Percentiles rank a stretch among this genome's conserved stretches.
Conservation (phyloP, 371 early-diverging fungal genomes). For the Chytridiales sp. region DNA sequence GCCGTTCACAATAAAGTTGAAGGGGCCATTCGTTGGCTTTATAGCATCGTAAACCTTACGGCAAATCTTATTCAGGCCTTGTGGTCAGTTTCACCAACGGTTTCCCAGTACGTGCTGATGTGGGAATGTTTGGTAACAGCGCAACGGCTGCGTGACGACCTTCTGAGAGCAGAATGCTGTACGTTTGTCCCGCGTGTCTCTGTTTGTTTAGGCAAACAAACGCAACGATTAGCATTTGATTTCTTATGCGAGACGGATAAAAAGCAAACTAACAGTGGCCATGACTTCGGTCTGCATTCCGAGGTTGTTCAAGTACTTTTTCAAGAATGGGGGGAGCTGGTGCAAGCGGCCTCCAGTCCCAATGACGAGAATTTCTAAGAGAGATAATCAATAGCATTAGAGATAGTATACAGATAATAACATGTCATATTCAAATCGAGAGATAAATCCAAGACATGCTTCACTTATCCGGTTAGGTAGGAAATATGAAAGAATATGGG, state of each 20-base stretch:
- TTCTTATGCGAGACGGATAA: neutral
- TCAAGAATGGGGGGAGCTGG: conserved; percentile 37
- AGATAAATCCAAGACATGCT: no score
- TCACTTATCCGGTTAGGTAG: no score
- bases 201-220: no score
- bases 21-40: no score
- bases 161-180: conserved; percentile 49
- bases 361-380: conserved; percentile 47
- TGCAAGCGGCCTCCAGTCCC: conserved; percentile 45
- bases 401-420: neutral
- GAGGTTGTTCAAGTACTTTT: conserved; percentile 32
- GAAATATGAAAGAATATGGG: neutral
- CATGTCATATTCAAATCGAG: neutral
- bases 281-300: conserved; percentile 51
- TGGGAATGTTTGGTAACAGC: conserved; percentile 48
- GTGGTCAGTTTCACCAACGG: conserved; percentile 35
- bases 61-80: neutral
- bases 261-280: conserved; percentile 35
- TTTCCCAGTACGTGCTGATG: conserved; percentile 44
- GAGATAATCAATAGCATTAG: neutral
- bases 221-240: neutral
- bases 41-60: no score
- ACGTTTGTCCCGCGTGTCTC: conserved; percentile 51
- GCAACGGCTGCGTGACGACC: conserved; percentile 46
- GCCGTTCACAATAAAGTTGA: no score